phyloP scores from a whole-genome alignment of 176 grass and related monocot genomes.

The Eremochloa ophiuroides region DNA sequence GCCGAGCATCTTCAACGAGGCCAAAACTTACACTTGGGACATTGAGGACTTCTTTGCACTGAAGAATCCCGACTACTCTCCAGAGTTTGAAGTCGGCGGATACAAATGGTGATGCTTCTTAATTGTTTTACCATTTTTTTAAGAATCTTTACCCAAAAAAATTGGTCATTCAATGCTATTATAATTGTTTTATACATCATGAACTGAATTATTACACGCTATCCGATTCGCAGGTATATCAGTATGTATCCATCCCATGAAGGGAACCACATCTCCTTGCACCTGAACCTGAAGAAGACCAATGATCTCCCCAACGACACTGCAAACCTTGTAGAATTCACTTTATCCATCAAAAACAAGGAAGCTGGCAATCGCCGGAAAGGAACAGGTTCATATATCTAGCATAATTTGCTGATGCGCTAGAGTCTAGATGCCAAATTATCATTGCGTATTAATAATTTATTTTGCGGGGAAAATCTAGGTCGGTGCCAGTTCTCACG shows the following conservation, averaged over 20 bases:
- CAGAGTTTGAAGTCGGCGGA: conserved; percentile 14
- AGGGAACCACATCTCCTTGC: conserved; percentile 5
- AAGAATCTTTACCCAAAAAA: too few relatives aligned
- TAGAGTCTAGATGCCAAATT: background rate
- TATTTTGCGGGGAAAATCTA: background rate
- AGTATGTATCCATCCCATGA: background rate
- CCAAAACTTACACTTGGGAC: conserved; percentile 18
- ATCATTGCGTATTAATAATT: background rate
- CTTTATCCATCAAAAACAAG: conserved; percentile 18
- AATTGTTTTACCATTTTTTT: background rate
- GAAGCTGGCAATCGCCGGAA: background rate
- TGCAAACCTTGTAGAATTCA: background rate
- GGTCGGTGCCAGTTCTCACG: conserved; percentile 1
- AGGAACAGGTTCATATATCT: background rate
- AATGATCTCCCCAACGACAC: background rate
- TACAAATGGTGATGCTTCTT: conserved; percentile 20
- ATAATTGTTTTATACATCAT: background rate
- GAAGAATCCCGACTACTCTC: background rate
- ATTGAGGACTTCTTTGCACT: conserved; percentile 24
- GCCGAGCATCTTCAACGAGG: background rate
- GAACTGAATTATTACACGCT: background rate
- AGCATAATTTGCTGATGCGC: background rate
- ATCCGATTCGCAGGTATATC: conserved; percentile 19
- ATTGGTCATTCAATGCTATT: background rate
- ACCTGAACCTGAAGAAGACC: background rate